phyloP scores from a whole-genome alignment of 177 flowering plant species.

The Vitis hybrid region DNA sequence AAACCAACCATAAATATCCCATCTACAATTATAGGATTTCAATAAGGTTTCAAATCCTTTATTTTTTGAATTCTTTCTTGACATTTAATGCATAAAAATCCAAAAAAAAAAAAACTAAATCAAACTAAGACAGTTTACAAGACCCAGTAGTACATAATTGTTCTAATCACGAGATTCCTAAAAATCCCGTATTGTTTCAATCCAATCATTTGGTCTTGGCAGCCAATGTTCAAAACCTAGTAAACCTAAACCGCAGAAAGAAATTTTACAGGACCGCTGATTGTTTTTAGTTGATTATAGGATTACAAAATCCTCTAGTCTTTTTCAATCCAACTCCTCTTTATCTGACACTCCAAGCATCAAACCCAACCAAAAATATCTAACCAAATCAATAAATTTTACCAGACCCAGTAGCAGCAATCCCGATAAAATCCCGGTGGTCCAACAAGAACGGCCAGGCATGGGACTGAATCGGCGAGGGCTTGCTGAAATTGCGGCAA shows the following conservation, averaged over 20 bases:
- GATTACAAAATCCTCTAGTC: no score
- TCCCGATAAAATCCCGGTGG: constrained; percentile 72
- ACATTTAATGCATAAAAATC: no score
- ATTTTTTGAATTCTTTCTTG: no score
- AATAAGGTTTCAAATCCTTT: no score
- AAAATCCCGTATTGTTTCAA: background rate
- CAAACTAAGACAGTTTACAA: no score
- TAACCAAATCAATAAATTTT: background rate
- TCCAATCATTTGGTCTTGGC: background rate
- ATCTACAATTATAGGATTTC: background rate
- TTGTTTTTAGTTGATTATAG: no score
- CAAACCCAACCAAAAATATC: no score
- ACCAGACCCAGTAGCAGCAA: constrained; percentile 82
- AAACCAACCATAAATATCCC: background rate
- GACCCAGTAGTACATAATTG: no score
- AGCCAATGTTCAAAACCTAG: background rate
- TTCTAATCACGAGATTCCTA: no score
- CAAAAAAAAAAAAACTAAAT: no score
- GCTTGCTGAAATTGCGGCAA: constrained; percentile 65
- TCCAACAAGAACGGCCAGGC: constrained; percentile 91
- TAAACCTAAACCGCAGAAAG: background rate
- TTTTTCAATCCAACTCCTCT: no score
- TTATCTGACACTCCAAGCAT: no score
- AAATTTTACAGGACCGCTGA: background rate
- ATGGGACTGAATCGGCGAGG: constrained; percentile 85